Evolutionary conservation across 2,329 filamentous ascomycete genomes (phyloP).

Genomic region (Pyricularia pennisetigena): DNA sequence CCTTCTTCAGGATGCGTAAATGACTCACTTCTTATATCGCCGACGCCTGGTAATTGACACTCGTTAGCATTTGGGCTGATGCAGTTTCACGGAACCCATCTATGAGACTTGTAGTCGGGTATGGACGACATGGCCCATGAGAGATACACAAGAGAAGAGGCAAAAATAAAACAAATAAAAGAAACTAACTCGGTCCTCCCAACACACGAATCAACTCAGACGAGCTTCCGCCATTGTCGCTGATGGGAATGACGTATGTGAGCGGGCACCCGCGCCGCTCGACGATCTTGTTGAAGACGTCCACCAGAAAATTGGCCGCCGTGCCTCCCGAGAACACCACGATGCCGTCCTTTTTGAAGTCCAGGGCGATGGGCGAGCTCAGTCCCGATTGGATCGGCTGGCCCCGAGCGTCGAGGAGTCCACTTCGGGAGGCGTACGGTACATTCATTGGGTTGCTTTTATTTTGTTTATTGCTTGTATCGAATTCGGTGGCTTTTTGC

Average conservation of each 20-base stretch:
- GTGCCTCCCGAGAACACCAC: constrained; percentile 88
- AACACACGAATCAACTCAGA: constrained; percentile 92
- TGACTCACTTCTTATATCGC: constrained; percentile 63
- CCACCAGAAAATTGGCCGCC: constrained; percentile 88
- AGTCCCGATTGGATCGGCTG: neutral
- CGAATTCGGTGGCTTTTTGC: neutral
- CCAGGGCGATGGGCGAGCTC: neutral
- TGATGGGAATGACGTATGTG: constrained; percentile 88
- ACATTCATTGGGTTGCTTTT: neutral
- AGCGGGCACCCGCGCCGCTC: constrained; percentile 57
- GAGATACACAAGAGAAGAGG: neutral
- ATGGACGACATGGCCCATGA: neutral
- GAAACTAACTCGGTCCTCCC: constrained; percentile 67
- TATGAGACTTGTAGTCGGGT: neutral
- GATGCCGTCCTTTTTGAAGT: constrained; percentile 36
- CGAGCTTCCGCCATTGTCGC: constrained; percentile 89
- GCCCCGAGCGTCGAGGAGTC: neutral
- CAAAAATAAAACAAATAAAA: neutral
- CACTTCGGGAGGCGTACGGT: neutral
- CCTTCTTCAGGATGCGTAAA: neutral
- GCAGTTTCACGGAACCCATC: too few relatives aligned
- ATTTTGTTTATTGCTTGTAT: neutral
- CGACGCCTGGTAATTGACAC: constrained; percentile 29
- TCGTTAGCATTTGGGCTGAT: neutral
- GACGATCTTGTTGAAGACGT: constrained; percentile 66